Evolutionary conservation across 257 asterid species (phyloP), one percentile per base, ranked within the genome.

Genomic region (Handroanthus guayacan): DNA sequence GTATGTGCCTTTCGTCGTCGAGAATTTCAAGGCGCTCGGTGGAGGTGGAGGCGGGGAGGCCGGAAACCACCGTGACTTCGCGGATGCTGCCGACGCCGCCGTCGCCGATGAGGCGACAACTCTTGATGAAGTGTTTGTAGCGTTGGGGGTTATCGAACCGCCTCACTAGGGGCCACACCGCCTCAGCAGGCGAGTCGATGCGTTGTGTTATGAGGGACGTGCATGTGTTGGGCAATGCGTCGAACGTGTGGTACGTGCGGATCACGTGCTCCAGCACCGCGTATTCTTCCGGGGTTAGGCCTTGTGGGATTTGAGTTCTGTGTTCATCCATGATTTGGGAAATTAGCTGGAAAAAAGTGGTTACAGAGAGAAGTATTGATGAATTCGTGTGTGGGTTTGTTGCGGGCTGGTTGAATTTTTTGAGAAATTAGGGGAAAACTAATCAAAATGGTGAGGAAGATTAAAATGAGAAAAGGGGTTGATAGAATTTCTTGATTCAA

Each of bases 81-180:
- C 99, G 81, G 7, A 94, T 78, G 87, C 92, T 89, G 0, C 99
- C 97, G 8, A 92, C 92, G 43, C 95, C 88, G 60, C 97, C 99
- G 70, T 91, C 95, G 12, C 95, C 97, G 74, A 55, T 71, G 79
- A 94, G 83, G 1, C 55, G 63, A 81, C 97, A 92, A 80, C 93
- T 86, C 87, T 94, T 94, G 87, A 94, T 87, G 86, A 94, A 94
- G 88, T 92, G 97, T 67, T 94, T 94, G 93, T 94, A 94, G 37
- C 85, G 87, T 47, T 92, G 93, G 0, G 97, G 99, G 76, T 87
- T 87, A 83, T 89, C 99, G 84, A 94, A 94, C 4, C 92, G 75
- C 36, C 97, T 89, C 2, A 94, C 93, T 38, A 94, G 71, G 0
- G 91, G 93, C 99, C 99, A 94, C 5, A 94, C 96, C 13, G 77